Evolutionary conservation across 495 filamentous ascomycete species (phyloP).

Genomic region (Penicillium psychrofluorescens): DNA sequence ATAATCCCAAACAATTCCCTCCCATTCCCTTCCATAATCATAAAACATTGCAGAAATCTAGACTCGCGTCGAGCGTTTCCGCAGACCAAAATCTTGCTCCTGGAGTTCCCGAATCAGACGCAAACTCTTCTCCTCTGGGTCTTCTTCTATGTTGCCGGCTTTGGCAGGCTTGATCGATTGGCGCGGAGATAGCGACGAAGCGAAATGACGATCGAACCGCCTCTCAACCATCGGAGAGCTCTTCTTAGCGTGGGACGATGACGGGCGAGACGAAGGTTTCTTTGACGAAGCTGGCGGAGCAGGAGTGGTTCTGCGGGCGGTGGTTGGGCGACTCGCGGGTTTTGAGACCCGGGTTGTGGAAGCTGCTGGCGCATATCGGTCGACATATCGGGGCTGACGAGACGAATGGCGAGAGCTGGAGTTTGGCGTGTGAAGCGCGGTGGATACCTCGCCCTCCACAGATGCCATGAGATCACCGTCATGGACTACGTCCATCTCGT

Average conservation of each 20-base stretch:
- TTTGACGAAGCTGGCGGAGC: conserved; percentile 22
- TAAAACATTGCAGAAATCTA: background rate
- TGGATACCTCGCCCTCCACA: conserved; percentile 28
- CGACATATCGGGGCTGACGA: conserved; percentile 40
- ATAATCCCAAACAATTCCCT: too few species aligned
- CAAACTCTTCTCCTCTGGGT: conserved; percentile 46
- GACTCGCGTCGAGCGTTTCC: conserved; percentile 29
- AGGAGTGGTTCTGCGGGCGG: conserved; percentile 23
- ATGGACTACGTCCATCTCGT: conserved; percentile 36
- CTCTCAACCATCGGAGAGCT: conserved; percentile 33
- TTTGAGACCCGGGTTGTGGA: conserved; percentile 21
- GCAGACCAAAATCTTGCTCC: conserved; percentile 51
- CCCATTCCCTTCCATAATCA: background rate
- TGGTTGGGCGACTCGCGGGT: conserved; percentile 15
- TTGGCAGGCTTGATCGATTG: conserved; percentile 24
- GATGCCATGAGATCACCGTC: conserved; percentile 23
- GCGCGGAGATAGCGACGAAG: conserved; percentile 24
- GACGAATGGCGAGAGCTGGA: conserved; percentile 44
- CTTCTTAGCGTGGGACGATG: conserved; percentile 40
- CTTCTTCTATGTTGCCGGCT: conserved; percentile 20
- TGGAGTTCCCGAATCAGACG: conserved; percentile 51
- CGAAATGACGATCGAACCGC: conserved; percentile 19
- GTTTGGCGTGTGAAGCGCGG: conserved; percentile 35
- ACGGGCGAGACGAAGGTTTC: conserved; percentile 34
- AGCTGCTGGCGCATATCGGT: conserved; percentile 36